phyloP scores from a whole-genome alignment of 2,329 filamentous ascomycete genomes.

The Cytospora schulzeri region DNA sequence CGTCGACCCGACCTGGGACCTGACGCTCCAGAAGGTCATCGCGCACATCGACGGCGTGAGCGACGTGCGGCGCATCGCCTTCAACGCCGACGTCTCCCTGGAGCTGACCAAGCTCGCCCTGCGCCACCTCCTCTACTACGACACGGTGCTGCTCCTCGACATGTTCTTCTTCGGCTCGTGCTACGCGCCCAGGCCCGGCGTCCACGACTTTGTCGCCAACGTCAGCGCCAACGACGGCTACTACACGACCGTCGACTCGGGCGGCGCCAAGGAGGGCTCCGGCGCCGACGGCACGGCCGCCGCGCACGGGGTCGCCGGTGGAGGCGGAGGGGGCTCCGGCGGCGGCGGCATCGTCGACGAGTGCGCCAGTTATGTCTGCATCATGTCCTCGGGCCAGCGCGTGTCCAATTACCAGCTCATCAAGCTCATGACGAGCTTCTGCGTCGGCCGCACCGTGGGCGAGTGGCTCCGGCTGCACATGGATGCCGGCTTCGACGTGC shows the following conservation, averaged over 20 bases:
- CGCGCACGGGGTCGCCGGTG: neutral
- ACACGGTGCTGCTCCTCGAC: conserved; percentile 85
- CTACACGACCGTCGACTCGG: conserved; percentile 18
- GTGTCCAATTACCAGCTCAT: conserved; percentile 68
- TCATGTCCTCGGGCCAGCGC: conserved; percentile 36
- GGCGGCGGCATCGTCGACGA: conserved; percentile 65
- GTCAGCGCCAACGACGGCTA: conserved; percentile 25
- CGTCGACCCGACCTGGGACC: conserved; percentile 70
- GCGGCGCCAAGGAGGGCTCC: conserved; percentile 8
- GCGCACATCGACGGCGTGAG: conserved; percentile 88
- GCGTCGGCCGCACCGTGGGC: conserved; percentile 79
- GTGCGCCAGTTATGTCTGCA: conserved; percentile 81
- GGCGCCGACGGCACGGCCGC: conserved; percentile 49
- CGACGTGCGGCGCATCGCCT: conserved; percentile 83
- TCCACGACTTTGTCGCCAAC: conserved; percentile 79
- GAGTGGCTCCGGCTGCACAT: conserved; percentile 83
- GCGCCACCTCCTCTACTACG: conserved; percentile 89
- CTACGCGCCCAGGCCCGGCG: conserved; percentile 79
- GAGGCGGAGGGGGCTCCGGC: neutral
- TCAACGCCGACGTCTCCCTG: conserved; percentile 81
- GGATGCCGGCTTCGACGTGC: conserved; percentile 63
- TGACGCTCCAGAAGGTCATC: conserved; percentile 78
- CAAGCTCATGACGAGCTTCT: conserved; percentile 82
- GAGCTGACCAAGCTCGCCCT: conserved; percentile 84
- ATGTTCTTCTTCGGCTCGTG: conserved; percentile 93